A percentile compares a stretch with the other conserved stretches of the same genome.
Conservation (phyloP, 129 eudicot species). For the Smallanthus sonchifolius region DNA sequence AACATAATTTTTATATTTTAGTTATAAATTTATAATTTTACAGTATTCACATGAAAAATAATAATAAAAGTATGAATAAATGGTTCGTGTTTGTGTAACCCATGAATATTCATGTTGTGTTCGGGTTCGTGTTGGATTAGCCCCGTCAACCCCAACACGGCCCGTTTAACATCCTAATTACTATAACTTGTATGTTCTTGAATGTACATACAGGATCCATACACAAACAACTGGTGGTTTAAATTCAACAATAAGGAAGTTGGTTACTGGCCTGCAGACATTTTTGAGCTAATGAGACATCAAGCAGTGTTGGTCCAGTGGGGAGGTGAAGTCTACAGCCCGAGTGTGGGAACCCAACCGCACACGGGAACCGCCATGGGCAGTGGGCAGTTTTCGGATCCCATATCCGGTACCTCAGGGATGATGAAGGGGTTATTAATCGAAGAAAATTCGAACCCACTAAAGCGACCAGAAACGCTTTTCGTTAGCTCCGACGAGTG, state of each 20-base stretch:
- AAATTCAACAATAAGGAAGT: slow-evolving; percentile 10
- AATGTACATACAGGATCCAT: slow-evolving; percentile 17
- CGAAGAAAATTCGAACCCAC: slow-evolving; percentile 7
- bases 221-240: slow-evolving; percentile 24
- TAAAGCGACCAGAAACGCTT: slow-evolving; percentile 19
- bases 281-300: background rate
- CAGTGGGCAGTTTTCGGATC: slow-evolving; percentile 22
- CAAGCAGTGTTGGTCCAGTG: slow-evolving; percentile 25
- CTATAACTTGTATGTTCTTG: background rate
- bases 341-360: slow-evolving; percentile 25
- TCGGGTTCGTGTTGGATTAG: no score
- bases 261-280: slow-evolving; percentile 31
- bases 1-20: no score
- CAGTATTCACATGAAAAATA: no score
- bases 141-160: no score
- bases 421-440: slow-evolving; percentile 12
- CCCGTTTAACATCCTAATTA: no score
- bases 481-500: slow-evolving; percentile 13
- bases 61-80: no score
- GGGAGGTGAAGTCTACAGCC: slow-evolving; percentile 39
- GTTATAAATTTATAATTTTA: no score
- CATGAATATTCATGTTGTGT: no score
- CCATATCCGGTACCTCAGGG: slow-evolving; percentile 9
- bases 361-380: slow-evolving; percentile 31
- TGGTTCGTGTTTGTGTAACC: no score